A percentile compares a stretch with the other conserved stretches of the same genome.
phyloP scores from a whole-genome alignment of 2,329 filamentous ascomycete genomes.

The Xylaria sp. region DNA sequence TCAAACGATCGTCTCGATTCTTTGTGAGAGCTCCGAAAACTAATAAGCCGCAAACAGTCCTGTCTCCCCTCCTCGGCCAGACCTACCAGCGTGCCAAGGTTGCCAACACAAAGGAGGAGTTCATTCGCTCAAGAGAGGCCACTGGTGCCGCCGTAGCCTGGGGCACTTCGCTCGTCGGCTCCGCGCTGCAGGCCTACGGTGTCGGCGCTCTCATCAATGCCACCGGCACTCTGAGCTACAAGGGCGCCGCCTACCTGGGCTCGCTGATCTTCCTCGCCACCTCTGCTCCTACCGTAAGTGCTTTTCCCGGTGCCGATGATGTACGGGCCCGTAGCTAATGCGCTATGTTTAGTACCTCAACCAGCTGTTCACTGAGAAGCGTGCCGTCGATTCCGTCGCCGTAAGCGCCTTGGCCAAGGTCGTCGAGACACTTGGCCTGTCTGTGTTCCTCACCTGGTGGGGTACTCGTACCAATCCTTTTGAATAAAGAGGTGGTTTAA shows the following conservation, averaged over 20 bases:
- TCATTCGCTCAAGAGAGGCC: constrained; percentile 92
- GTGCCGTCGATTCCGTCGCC: constrained; percentile 88
- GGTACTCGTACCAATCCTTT: constrained; percentile 95
- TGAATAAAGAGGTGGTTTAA: constrained; percentile 65
- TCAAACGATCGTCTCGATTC: not conserved
- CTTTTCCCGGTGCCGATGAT: not conserved
- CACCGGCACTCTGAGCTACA: constrained; percentile 94
- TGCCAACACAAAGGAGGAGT: constrained; percentile 96
- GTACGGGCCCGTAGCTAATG: constrained; percentile 1
- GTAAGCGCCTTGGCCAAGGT: constrained; percentile 85
- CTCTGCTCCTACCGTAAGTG: constrained; percentile 83
- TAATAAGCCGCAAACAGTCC: constrained; percentile 59
- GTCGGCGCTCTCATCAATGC: constrained; percentile 93
- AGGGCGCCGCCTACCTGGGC: constrained; percentile 95
- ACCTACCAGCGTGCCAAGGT: constrained; percentile 93
- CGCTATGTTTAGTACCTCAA: constrained; percentile 75
- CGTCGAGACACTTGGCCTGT: constrained; percentile 92
- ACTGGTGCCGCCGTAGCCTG: constrained; percentile 87
- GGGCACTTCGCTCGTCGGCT: constrained; percentile 90
- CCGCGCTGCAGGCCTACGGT: constrained; percentile 88
- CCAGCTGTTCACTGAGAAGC: constrained; percentile 90
- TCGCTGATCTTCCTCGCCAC: constrained; percentile 91
- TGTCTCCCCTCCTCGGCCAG: constrained; percentile 90
- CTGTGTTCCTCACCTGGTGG: constrained; percentile 96
- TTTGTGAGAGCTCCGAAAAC: not conserved